Percentiles rank a stretch among this genome's conserved stretches.
phyloP scores from a whole-genome alignment of 2,329 filamentous ascomycete species.

The Metarhizium rileyi region DNA sequence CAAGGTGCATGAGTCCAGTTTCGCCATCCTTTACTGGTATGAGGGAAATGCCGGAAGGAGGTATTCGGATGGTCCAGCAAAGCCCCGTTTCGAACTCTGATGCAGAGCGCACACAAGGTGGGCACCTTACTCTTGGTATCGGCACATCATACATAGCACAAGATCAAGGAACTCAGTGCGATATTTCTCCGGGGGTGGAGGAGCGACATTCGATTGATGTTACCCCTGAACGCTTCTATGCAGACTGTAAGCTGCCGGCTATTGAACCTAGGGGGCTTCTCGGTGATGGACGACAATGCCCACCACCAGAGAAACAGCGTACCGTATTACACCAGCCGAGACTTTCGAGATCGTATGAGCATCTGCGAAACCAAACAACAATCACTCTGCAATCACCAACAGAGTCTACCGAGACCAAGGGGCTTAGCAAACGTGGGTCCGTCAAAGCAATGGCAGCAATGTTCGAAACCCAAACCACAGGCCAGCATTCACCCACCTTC shows the following conservation, averaged over 20 bases:
- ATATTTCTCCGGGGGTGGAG: neutral
- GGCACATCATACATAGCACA: neutral
- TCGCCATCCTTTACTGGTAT: neutral
- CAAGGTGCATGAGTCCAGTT: neutral
- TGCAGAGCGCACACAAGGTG: neutral
- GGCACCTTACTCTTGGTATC: neutral
- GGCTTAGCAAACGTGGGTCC: conserved; percentile 18
- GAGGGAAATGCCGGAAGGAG: neutral
- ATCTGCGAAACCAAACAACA: conserved; percentile 4
- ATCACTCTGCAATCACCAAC: conserved; percentile 1
- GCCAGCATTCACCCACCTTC: neutral
- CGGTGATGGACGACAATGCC: neutral
- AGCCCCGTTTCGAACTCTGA: neutral
- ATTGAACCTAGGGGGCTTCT: neutral
- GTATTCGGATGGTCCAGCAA: conserved; percentile 4
- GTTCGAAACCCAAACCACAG: conserved; percentile 30
- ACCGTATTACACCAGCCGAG: conserved; percentile 8
- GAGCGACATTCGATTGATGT: conserved; percentile 9
- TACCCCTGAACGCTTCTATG: conserved; percentile 17
- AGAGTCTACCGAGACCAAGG: conserved; percentile 11
- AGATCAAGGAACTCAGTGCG: conserved; percentile 6
- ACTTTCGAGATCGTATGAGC: conserved; percentile 9
- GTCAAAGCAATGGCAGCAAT: conserved; percentile 43
- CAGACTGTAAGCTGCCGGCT: conserved; percentile 1
- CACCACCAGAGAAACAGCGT: neutral